phyloP scores from a whole-genome alignment of 2,329 filamentous ascomycete species.

The Fusarium albidum region DNA sequence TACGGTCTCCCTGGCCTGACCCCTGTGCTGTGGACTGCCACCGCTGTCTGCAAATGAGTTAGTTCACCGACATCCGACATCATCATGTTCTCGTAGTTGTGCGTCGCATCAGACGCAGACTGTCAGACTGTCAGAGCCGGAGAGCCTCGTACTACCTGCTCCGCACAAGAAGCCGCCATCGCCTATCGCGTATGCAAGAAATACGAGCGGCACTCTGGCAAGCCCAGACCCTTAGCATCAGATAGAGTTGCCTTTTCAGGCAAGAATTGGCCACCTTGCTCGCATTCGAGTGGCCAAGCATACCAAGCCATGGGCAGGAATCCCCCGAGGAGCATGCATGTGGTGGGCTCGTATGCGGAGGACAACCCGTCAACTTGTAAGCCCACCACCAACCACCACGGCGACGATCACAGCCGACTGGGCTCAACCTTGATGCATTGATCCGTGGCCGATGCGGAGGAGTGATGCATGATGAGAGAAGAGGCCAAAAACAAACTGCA shows the following conservation, averaged over 20 bases:
- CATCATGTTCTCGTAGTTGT: constrained; percentile 35
- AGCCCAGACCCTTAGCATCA: constrained; percentile 23
- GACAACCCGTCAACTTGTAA: no score
- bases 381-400: constrained; percentile 31
- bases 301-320: constrained; percentile 1
- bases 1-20: no score
- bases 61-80: constrained; percentile 16
- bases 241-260: constrained; percentile 31
- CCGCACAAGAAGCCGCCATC: constrained; percentile 5
- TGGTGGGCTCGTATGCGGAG: constrained; percentile 36
- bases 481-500: constrained; percentile 27
- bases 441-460: constrained; percentile 14
- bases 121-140: constrained; percentile 1
- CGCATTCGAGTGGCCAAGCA: constrained; percentile 27
- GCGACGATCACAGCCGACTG: constrained; percentile 14
- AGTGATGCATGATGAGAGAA: constrained; percentile 24
- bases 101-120: constrained; percentile 28
- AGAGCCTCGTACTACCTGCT: constrained; percentile 15
- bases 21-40: constrained; percentile 2
- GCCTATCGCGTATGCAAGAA: constrained; percentile 26
- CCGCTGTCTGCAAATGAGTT: constrained; percentile 12
- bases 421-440: background rate
- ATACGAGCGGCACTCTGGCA: constrained; percentile 31
- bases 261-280: constrained; percentile 30
- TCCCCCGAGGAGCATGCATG: constrained; percentile 22